A percentile compares a stretch with the other conserved stretches of the same genome.
Evolutionary conservation across 2,329 filamentous ascomycete species (phyloP).

Genomic region (Fusarium illudens): DNA sequence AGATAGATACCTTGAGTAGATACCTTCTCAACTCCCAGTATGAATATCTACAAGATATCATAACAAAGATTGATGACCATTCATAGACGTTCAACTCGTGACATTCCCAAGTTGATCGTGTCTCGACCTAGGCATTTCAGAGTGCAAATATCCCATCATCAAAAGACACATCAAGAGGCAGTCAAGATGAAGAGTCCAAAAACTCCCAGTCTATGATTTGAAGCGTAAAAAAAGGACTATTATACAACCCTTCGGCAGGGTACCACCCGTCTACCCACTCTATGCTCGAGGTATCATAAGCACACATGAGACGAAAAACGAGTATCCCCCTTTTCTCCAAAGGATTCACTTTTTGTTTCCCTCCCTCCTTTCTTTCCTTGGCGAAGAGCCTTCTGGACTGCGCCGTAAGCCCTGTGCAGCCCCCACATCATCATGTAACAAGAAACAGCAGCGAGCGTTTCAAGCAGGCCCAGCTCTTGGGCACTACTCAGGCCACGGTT

Average conservation of each 20-base stretch:
- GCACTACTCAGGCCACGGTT: slow-evolving; percentile 24
- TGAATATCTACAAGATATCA: no score
- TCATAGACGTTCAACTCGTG: not conserved
- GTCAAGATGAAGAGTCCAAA: slow-evolving; percentile 27
- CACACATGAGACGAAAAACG: slow-evolving; percentile 39
- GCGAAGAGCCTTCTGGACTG: slow-evolving; percentile 27
- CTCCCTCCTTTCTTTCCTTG: not conserved
- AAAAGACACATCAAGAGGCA: not conserved
- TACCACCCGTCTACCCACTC: slow-evolving; percentile 40
- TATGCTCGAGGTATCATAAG: slow-evolving; percentile 37
- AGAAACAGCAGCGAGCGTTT: slow-evolving; percentile 18
- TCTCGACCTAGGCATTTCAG: not conserved
- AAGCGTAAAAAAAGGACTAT: slow-evolving; percentile 41
- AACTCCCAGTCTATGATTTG: slow-evolving; percentile 38
- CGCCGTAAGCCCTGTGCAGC: slow-evolving; percentile 26
- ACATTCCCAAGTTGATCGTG: not conserved
- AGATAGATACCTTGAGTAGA: no score
- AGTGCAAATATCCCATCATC: not conserved
- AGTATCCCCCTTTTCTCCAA: slow-evolving; percentile 29
- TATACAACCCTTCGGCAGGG: slow-evolving; percentile 40
- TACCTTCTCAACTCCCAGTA: no score
- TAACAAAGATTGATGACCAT: no score
- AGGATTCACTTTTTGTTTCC: slow-evolving; percentile 34
- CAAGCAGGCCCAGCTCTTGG: slow-evolving; percentile 40
- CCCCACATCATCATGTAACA: slow-evolving; percentile 28